These are phyloP conservation scores for Zygnema cylindricum DNA, from an alignment of 139 green algal species.

Conservation along the genomic window DNA sequence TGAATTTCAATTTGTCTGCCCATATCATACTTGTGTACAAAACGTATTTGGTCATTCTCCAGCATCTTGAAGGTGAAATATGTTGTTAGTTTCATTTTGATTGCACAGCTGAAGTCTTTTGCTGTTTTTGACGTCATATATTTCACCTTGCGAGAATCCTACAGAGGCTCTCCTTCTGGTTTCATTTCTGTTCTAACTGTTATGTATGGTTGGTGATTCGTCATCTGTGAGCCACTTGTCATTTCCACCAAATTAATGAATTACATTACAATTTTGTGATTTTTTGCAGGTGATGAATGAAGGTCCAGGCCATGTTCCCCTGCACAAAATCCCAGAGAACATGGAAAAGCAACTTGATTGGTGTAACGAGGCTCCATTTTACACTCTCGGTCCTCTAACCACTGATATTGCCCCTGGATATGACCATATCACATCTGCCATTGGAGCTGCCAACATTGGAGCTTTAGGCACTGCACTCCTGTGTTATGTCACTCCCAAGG, in stretches of 20 bases:
- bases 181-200: too few relatives aligned
- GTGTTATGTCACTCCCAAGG: conserved; percentile 97
- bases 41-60: too few relatives aligned
- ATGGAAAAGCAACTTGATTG: conserved; percentile 85
- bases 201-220: too few relatives aligned
- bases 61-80: too few relatives aligned
- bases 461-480: conserved; percentile 88
- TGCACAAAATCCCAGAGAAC: conserved; percentile 98
- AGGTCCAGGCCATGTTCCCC: conserved; percentile 90
- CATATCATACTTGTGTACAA: too few relatives aligned
- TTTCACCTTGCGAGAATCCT: too few relatives aligned
- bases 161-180: too few relatives aligned
- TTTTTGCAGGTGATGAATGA: conserved; percentile 93
- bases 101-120: too few relatives aligned
- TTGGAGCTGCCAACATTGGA: conserved; percentile 93
- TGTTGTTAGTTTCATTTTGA: too few relatives aligned
- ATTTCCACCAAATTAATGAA: not conserved
- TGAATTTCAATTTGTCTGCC: too few relatives aligned
- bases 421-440: conserved; percentile 97
- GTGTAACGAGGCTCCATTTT: conserved; percentile 95
- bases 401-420: conserved; percentile 96
- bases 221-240: not conserved
- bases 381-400: conserved; percentile 93
- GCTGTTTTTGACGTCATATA: too few relatives aligned
- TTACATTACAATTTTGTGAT: conserved; percentile 30